A percentile compares a stretch with the other conserved stretches of the same genome.
Conservation (phyloP, 169 alveolate genomes). For the Plasmodium malariae region DNA sequence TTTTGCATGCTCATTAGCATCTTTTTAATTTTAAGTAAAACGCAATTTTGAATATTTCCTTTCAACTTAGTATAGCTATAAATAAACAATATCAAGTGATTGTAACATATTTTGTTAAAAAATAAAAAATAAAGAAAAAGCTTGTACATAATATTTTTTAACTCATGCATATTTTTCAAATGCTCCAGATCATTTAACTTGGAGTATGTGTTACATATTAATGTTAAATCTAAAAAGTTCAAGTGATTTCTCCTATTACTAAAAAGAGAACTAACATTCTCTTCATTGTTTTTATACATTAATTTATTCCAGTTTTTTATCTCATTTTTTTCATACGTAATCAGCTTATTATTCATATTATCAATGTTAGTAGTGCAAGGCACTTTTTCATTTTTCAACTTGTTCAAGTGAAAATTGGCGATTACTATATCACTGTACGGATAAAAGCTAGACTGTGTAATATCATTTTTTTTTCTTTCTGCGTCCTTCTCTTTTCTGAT, state of each 20-base stretch:
- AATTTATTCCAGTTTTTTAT: not conserved
- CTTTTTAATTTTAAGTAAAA: slow-evolving; percentile 35
- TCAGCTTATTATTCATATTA: not conserved
- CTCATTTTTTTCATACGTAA: not conserved
- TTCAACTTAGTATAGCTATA: slow-evolving; percentile 33
- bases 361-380: not conserved
- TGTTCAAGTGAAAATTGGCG: no score
- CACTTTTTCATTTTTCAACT: no score
- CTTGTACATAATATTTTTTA: slow-evolving; percentile 41
- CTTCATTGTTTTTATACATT: not conserved
- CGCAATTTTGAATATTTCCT: slow-evolving; percentile 27
- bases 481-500: not conserved
- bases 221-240: slow-evolving; percentile 51
- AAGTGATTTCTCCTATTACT: slow-evolving; percentile 17
- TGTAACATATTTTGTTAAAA: slow-evolving; percentile 14
- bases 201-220: slow-evolving; percentile 59
- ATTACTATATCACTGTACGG: no score
- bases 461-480: not conserved
- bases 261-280: not conserved
- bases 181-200: slow-evolving; percentile 17
- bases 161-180: slow-evolving; percentile 25
- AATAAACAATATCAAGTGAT: slow-evolving; percentile 51
- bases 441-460: no score
- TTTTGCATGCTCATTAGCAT: not conserved
- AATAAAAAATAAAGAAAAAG: slow-evolving; percentile 67